Evolutionary conservation across 805 yeast genomes (phyloP).

Genomic region (Yamadazyma sp.): DNA sequence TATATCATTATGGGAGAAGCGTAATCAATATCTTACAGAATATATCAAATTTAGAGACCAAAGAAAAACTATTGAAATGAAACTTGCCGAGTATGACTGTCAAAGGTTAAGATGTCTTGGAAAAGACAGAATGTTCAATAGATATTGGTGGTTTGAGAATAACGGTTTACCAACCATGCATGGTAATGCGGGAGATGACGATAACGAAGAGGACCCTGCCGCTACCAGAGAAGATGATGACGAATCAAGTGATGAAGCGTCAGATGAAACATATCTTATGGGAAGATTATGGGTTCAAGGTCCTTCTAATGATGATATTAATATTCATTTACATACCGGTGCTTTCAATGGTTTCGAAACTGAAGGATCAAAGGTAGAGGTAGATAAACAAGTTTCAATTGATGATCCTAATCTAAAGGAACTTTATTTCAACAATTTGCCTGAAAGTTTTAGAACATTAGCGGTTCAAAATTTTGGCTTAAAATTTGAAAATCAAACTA

Average conservation of each 20-base stretch:
- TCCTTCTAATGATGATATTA: conserved; percentile 53
- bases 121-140: conserved; percentile 75
- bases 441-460: conserved; percentile 19
- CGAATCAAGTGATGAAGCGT: conserved; percentile 44
- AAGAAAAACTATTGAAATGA: conserved; percentile 54
- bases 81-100: conserved; percentile 66
- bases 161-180: conserved; percentile 69
- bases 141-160: conserved; percentile 94
- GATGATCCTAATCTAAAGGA: conserved; percentile 8
- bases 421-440: conserved; percentile 23
- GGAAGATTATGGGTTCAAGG: conserved; percentile 93
- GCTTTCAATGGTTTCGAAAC: conserved; percentile 17
- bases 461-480: conserved; percentile 28
- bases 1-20: conserved; percentile 39
- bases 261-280: conserved; percentile 63
- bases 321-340: conserved; percentile 17
- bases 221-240: conserved; percentile 27
- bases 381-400: conserved; percentile 1
- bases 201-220: conserved; percentile 26
- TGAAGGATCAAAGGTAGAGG: conserved; percentile 33
- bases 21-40: conserved; percentile 38
- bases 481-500: conserved; percentile 20
- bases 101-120: conserved; percentile 79
- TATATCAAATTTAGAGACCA: conserved; percentile 45
- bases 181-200: conserved; percentile 36